Conservation (phyloP, 331 rosid species). For the Acacia concinna region DNA sequence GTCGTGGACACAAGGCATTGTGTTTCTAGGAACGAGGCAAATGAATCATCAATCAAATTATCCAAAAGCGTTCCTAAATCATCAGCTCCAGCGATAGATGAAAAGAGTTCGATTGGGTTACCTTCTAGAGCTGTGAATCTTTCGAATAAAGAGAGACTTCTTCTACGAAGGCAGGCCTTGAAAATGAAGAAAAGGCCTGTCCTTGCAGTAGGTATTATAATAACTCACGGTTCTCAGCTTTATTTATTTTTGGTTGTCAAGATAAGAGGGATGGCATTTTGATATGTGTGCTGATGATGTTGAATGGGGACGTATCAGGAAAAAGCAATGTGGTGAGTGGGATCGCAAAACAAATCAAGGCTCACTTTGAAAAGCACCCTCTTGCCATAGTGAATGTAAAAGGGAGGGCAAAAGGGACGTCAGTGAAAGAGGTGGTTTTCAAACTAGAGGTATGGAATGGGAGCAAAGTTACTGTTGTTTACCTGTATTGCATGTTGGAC, state of each 20-base stretch:
- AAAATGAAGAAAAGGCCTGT: conserved; percentile 72
- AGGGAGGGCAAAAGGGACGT: conserved; percentile 94
- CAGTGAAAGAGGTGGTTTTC: conserved; percentile 75
- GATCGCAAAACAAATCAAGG: conserved; percentile 69
- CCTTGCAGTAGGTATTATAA: conserved; percentile 70
- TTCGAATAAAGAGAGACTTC: conserved; percentile 84
- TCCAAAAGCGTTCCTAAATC: conserved; percentile 34
- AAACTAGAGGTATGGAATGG: conserved; percentile 64
- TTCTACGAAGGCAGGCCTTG: conserved; percentile 79
- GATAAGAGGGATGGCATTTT: conserved; percentile 8
- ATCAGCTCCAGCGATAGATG: conserved; percentile 37
- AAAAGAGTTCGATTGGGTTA: conserved; percentile 31
- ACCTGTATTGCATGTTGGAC: neutral
- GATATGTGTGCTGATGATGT: neutral
- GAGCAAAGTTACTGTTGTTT: conserved; percentile 23
- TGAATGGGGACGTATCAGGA: conserved; percentile 46
- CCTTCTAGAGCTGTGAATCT: conserved; percentile 50
- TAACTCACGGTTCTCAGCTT: conserved; percentile 21
- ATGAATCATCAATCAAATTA: conserved; percentile 34
- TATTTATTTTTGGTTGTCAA: too few species aligned
- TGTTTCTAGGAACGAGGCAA: conserved; percentile 31
- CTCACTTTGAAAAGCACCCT: conserved; percentile 69
- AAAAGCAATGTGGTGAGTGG: conserved; percentile 74
- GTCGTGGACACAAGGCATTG: conserved; percentile 28
- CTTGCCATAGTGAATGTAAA: conserved; percentile 88